Evolutionary conservation across 108 stramenopile species (phyloP).

Genomic region (Pseudonitzschia multiseries): DNA sequence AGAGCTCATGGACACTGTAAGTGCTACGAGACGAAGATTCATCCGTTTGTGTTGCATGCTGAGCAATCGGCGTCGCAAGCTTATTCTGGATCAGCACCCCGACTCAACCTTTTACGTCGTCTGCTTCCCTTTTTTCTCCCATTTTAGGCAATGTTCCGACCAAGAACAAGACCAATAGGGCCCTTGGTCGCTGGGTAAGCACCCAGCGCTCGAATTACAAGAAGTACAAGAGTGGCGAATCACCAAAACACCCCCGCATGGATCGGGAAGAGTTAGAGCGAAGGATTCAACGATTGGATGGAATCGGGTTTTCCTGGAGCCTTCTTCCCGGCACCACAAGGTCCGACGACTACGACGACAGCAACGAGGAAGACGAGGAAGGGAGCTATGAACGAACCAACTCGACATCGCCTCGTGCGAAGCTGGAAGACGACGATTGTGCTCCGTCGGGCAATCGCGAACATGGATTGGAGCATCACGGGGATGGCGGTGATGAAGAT

Average conservation of each 20-base stretch:
- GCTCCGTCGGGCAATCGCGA: too few relatives aligned
- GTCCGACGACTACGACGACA: neutral
- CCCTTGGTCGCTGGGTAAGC: conserved; percentile 58
- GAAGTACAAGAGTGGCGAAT: conserved; percentile 13
- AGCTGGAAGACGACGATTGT: neutral
- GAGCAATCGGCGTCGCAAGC: neutral
- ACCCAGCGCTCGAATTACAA: conserved; percentile 51
- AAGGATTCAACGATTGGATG: conserved; percentile 20
- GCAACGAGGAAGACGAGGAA: conserved; percentile 5
- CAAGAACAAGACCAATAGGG: conserved; percentile 47
- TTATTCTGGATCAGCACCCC: neutral
- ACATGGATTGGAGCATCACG: too few relatives aligned
- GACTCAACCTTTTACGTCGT: neutral
- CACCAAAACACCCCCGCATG: conserved; percentile 8
- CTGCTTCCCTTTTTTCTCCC: neutral
- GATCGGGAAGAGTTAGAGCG: conserved; percentile 25
- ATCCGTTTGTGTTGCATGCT: neutral
- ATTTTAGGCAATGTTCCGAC: conserved; percentile 48
- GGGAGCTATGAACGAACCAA: neutral
- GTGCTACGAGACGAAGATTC: neutral
- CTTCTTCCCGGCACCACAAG: conserved; percentile 15
- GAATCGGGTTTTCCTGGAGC: conserved; percentile 35
- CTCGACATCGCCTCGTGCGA: neutral
- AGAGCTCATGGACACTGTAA: conserved; percentile 36
- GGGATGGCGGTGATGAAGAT: too few relatives aligned